phyloP scores from a whole-genome alignment of 1,139 yeast species.

The Saccharomyces hybrid region DNA sequence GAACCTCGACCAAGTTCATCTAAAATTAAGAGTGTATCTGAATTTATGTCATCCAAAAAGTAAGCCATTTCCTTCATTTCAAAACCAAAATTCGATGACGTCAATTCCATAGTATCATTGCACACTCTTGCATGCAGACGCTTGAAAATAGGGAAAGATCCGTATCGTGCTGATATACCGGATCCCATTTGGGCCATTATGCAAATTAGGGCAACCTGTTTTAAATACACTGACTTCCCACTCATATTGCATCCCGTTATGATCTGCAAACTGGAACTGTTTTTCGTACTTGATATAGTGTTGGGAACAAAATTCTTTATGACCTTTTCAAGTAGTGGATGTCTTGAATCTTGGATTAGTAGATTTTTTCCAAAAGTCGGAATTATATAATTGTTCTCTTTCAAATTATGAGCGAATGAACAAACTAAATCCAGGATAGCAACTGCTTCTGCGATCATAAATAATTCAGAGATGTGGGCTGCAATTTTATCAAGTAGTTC shows the following conservation, averaged over 20 bases:
- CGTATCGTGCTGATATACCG: constrained; percentile 39
- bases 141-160: constrained; percentile 34
- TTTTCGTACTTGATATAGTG: constrained; percentile 33
- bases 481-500: constrained; percentile 29
- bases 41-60: constrained; percentile 33
- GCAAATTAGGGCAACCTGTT: constrained; percentile 36
- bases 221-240: constrained; percentile 42
- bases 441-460: constrained; percentile 41
- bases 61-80: constrained; percentile 43
- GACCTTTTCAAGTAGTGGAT: constrained; percentile 36
- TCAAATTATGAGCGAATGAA: constrained; percentile 33
- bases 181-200: constrained; percentile 44
- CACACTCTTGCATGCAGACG: constrained; percentile 37
- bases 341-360: constrained; percentile 34
- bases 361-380: constrained; percentile 34
- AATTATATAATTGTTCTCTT: constrained; percentile 28
- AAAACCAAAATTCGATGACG: constrained; percentile 37
- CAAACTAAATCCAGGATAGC: constrained; percentile 39
- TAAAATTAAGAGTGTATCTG: constrained; percentile 34
- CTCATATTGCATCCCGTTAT: constrained; percentile 45
- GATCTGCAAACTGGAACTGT: constrained; percentile 37
- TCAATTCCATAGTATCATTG: constrained; percentile 31
- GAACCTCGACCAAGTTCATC: constrained; percentile 45
- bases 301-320: constrained; percentile 34
- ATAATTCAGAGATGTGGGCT: constrained; percentile 33